Percentiles rank a stretch among this genome's conserved stretches.
Evolutionary conservation across 768 basidiomycete genomes (phyloP).

Genomic region (Lentinula guzmanii): DNA sequence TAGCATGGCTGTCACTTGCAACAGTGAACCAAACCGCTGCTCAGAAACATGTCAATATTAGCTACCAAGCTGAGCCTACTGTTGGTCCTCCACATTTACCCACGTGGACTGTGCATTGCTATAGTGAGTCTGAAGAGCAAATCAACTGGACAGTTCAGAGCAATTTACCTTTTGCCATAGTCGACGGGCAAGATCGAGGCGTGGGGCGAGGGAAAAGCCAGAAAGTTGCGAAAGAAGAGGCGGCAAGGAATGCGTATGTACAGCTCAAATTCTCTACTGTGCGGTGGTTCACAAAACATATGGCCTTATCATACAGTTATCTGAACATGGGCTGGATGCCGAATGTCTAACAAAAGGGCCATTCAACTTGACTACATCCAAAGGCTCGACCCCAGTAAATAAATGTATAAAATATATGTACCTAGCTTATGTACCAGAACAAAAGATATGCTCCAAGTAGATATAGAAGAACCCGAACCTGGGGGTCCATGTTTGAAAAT

Average conservation of each 20-base stretch:
- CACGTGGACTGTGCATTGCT: constrained; percentile 50
- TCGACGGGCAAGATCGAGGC: constrained; percentile 45
- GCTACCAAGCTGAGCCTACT: constrained; percentile 36
- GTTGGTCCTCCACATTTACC: constrained; percentile 50
- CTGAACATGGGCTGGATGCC: neutral
- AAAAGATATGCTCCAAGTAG: constrained; percentile 60
- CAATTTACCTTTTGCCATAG: constrained; percentile 22
- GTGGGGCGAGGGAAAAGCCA: constrained; percentile 50
- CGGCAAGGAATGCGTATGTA: constrained; percentile 52
- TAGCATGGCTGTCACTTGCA: constrained; percentile 32
- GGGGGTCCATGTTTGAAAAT: constrained; percentile 53
- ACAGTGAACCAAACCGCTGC: constrained; percentile 48
- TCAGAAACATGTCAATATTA: constrained; percentile 37
- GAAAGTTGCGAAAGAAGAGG: constrained; percentile 64
- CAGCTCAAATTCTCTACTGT: neutral
- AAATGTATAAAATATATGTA: too few species aligned
- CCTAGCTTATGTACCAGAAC: constrained; percentile 44
- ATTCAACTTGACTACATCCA: too few species aligned
- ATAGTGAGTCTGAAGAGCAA: constrained; percentile 29
- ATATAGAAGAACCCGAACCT: constrained; percentile 58
- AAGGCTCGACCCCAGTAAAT: too few species aligned
- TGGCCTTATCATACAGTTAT: neutral
- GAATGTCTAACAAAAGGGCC: neutral
- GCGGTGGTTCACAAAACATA: neutral
- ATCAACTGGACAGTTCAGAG: neutral